Base-by-base conservation (phyloP, 176 grass and related monocot genomes). In the Puccinellia tenuiflora region DNA sequence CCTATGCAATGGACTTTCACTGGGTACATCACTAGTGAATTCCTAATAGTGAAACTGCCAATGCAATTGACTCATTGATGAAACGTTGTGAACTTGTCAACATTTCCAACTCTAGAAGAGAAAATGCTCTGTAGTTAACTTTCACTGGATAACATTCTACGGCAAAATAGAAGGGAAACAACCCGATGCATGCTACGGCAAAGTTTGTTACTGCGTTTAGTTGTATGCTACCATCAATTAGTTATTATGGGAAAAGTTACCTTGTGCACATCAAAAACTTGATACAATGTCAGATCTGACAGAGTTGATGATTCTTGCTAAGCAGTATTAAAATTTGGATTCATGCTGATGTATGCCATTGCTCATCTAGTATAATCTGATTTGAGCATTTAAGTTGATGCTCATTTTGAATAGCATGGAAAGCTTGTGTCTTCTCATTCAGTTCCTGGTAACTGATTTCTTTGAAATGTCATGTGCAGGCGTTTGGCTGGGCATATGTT, bases 401-500 rank as follows among this genome's bases (percentile, higher is more conserved):
- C 26, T 51, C 45, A 2, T 29, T 21, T 63, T 7, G 26, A 79
- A 63, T 79, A 46, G 56, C 56, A 8, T 30, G 16, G 24, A 46
- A 79, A 46, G 9, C 39, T 26, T 77, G 53, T 77, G 53, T 14
- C 10, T 61, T 46, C 28, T 22, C 1, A 76, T 35, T 76, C 48
- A 28, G 81, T 73, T 60, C 24, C 2, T 81, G 20, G 1, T 10
- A 65, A 52, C 47, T 50, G 5, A 61, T 83, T 9, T 65, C 5
- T 2, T 20, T 61, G 21, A 70, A 65, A 72, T 79, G 57, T 35
- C 47, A 53, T 84, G 10, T 57, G 16, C 84, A 98, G 96, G 96
- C 96, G 38, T 98, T 95, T 90, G 96, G 96, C 26, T 98, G 96
- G 96, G 96, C 96, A 5, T 98, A 95, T 84, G 79, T 98, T 60